Evolutionary conservation across 2,329 filamentous ascomycete genomes (phyloP).

Genomic region (Fusarium sp.): DNA sequence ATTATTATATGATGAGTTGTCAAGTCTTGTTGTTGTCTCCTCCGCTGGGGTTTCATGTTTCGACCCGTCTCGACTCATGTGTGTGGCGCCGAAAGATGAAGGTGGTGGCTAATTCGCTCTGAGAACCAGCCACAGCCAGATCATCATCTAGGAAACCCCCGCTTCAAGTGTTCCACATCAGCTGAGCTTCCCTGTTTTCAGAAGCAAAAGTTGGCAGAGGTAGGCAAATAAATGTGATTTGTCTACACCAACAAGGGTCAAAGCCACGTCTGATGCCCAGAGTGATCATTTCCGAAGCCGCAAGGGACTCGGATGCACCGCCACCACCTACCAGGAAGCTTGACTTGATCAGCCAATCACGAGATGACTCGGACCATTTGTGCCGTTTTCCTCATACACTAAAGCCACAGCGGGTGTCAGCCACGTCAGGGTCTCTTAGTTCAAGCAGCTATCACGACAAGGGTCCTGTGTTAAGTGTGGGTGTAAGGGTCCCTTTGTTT

Average conservation of each 20-base stretch:
- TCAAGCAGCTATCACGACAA: slow-evolving; percentile 37
- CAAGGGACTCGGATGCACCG: slow-evolving; percentile 37
- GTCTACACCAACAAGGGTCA: slow-evolving; percentile 7
- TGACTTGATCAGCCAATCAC: slow-evolving; percentile 18
- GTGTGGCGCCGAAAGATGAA: slow-evolving; percentile 32
- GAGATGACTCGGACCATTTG: slow-evolving; percentile 30
- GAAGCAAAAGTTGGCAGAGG: slow-evolving; percentile 41
- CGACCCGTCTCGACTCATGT: slow-evolving; percentile 28
- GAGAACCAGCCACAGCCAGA: slow-evolving; percentile 36
- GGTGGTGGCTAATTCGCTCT: slow-evolving; percentile 30
- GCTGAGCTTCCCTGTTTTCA: slow-evolving; percentile 37
- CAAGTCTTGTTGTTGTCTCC: not conserved
- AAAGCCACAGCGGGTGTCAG: slow-evolving; percentile 40
- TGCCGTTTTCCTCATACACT: slow-evolving; percentile 23
- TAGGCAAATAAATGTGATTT: slow-evolving; percentile 36
- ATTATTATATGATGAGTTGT: slow-evolving; percentile 18
- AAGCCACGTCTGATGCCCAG: slow-evolving; percentile 19
- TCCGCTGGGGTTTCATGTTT: slow-evolving; percentile 35
- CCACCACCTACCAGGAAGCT: slow-evolving; percentile 20
- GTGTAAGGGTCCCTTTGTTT: slow-evolving; percentile 35
- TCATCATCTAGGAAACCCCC: slow-evolving; percentile 17
- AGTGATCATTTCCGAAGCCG: slow-evolving; percentile 43
- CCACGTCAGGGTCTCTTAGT: slow-evolving; percentile 40
- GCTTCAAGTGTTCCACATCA: slow-evolving; percentile 27
- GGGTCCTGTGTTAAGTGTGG: slow-evolving; percentile 28